These are phyloP conservation scores for Quercus engelmannii DNA, from an alignment of 306 rosid genomes.

Conservation along the genomic window DNA sequence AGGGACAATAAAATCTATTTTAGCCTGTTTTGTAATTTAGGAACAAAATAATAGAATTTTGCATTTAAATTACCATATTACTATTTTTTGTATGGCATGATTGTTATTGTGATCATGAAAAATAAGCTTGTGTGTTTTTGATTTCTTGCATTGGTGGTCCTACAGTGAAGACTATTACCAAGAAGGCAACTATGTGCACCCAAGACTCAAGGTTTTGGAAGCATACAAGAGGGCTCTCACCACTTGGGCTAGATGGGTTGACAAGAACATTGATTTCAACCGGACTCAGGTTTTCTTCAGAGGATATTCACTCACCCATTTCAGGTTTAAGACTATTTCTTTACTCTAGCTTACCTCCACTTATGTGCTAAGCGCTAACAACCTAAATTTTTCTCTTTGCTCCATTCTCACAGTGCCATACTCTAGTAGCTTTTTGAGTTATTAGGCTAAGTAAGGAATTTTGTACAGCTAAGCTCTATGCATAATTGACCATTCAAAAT, in stretches of 20 bases:
- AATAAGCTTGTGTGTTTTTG: background rate
- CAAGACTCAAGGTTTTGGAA: constrained; percentile 71
- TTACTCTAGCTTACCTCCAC: background rate
- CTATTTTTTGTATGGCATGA: background rate
- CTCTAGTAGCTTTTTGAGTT: background rate
- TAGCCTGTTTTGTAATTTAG: background rate
- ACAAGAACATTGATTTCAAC: constrained; percentile 49
- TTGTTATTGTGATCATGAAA: constrained; percentile 5
- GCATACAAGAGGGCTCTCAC: constrained; percentile 82
- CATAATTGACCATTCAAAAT: background rate
- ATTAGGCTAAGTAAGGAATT: constrained; percentile 2
- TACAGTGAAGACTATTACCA: constrained; percentile 89
- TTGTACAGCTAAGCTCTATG: constrained; percentile 8
- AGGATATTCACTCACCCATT: constrained; percentile 91
- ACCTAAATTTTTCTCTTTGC: background rate
- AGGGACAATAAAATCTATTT: too few species aligned
- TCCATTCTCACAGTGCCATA: background rate
- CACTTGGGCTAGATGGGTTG: constrained; percentile 90
- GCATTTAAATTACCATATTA: background rate
- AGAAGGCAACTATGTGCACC: constrained; percentile 77
- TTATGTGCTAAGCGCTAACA: background rate
- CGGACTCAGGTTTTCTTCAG: constrained; percentile 78
- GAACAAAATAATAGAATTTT: background rate
- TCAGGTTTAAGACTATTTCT: constrained; percentile 51
- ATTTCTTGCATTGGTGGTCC: constrained; percentile 7